Evolutionary conservation across 768 basidiomycete species (phyloP).

Genomic region (Hericium alpestre): DNA sequence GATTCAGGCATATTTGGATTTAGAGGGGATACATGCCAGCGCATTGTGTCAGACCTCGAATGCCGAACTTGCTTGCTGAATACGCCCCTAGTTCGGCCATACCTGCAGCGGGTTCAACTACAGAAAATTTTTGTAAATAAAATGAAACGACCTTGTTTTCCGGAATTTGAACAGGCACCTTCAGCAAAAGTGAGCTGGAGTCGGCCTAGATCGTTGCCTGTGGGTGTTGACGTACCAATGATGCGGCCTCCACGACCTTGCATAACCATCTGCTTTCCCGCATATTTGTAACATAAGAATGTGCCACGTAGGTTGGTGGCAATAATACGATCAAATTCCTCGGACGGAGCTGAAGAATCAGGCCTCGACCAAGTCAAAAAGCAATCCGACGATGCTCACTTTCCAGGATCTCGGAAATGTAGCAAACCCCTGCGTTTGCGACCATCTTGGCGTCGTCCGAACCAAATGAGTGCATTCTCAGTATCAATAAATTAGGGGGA

Average conservation of each 20-base stretch:
- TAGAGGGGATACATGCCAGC: constrained; percentile 5
- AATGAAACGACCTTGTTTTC: background rate
- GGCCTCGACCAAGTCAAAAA: background rate
- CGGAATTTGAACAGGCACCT: constrained; percentile 7
- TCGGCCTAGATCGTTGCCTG: background rate
- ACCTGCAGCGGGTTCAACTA: background rate
- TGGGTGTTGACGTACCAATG: constrained; percentile 9
- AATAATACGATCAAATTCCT: constrained; percentile 13
- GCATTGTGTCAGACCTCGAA: constrained; percentile 20
- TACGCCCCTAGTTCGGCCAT: constrained; percentile 16
- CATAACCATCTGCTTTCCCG: constrained; percentile 16
- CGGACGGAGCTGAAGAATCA: constrained; percentile 8
- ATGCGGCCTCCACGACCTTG: constrained; percentile 17
- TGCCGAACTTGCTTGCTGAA: constrained; percentile 22
- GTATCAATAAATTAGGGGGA: background rate
- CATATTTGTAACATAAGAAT: constrained; percentile 17
- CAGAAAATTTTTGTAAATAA: background rate
- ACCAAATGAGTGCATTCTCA: background rate
- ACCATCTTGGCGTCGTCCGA: background rate
- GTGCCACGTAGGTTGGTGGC: constrained; percentile 13
- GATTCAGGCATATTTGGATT: background rate
- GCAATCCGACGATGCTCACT: background rate
- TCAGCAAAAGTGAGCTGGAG: background rate
- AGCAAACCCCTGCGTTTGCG: background rate
- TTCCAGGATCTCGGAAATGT: background rate